Evolutionary conservation across 108 stramenopile genomes (phyloP), one percentile per base, ranked within the genome.

Genomic region (Seminavis robusta): DNA sequence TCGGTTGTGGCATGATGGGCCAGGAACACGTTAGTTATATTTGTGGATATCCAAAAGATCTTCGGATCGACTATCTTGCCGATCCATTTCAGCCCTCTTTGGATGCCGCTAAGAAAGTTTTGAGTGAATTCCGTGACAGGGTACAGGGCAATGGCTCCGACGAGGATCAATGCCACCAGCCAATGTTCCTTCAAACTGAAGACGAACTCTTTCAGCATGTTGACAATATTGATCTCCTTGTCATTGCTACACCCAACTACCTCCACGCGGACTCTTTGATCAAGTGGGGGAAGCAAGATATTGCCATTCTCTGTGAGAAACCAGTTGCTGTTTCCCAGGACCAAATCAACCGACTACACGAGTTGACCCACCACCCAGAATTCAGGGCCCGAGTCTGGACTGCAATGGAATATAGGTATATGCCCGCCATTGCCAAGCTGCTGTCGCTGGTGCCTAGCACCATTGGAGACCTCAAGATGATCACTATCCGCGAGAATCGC

Each of bases 351-450:
- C 58, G 54, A 15, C 57, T 91, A 42, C 66, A 67, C 33, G 47
- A 29, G n/a, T 3, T 67, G 31, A 57, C 65, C 29, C 57, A 76
- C 1, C 30, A 44, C 30, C 48, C 63, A 0, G 59, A 67, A 11
- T 74, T 79, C 48, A 68, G 57, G 9, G 90, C 90, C 5, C 67
- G 68, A 25, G 57, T 91, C 39, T 91, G 90, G 90, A 72, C 86
- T 21, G 90, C 86, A n/a, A 91, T 91, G 90, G 90, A 91, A 53
- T 91, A 91, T 61, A 63, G 90, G 7, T 91, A 80, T 52, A 91
- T 91, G 58, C 90, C 90, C 1, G 90, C 90, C 0, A 80, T 91
- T 52, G 73, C 78, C 17, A 86, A 88, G 53, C 52, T 91, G 13
- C 25, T 83, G 29, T 67, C 73, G 30, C 63, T 88, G 28, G 54